Evolutionary conservation across 116 monocot genomes (phyloP).

Genomic region (Phalaenopsis hybrid): DNA sequence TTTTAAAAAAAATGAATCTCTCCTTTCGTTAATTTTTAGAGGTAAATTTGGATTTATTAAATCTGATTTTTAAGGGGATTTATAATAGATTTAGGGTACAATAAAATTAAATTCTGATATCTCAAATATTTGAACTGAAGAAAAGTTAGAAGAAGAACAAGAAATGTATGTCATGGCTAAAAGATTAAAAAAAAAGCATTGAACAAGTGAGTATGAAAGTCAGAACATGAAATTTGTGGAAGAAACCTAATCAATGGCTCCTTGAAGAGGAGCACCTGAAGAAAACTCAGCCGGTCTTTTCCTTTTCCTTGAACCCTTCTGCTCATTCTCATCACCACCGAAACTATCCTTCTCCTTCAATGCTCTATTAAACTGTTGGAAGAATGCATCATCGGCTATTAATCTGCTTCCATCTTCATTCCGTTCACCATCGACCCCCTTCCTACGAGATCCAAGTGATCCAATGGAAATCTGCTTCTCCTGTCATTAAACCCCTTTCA

Average conservation of each 20-base stretch:
- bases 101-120: too few species aligned
- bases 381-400: neutral
- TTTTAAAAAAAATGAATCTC: too few species aligned
- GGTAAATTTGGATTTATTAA: too few species aligned
- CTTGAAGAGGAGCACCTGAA: constrained; percentile 19
- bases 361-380: constrained; percentile 18
- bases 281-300: constrained; percentile 16
- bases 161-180: too few species aligned
- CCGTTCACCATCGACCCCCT: constrained; percentile 1
- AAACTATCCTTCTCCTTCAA: neutral
- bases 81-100: too few species aligned
- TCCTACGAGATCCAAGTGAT: constrained; percentile 24
- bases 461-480: constrained; percentile 28
- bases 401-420: constrained; percentile 9
- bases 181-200: too few species aligned
- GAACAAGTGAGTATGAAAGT: too few species aligned
- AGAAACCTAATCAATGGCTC: constrained; percentile 3
- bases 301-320: constrained; percentile 21
- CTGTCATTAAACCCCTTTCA: constrained; percentile 11
- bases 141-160: too few species aligned
- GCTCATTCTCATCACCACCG: neutral
- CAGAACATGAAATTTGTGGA: neutral
- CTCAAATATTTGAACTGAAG: too few species aligned
- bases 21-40: too few species aligned
- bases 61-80: too few species aligned